Base-by-base conservation (phyloP, 192 early-diverging fungal species). In the Gryganskiella cystojenkinii region DNA sequence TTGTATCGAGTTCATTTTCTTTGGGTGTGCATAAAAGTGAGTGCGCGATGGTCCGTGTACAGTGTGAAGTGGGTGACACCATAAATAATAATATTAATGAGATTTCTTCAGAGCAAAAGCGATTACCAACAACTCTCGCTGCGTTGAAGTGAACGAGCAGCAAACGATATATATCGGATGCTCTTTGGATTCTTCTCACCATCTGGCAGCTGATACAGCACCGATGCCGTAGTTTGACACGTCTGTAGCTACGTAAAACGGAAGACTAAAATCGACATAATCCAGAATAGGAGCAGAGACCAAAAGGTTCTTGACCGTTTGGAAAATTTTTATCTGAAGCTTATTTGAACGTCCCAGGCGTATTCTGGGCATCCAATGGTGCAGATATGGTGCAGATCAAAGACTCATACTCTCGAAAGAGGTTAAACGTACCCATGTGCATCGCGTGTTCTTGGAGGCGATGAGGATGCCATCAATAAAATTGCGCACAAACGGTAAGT, bases 201-300 rank as follows among this genome's bases (percentile, higher is more conserved):
- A 22, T 43, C 14, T 0, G 57, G 57, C 1, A 59, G 24, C 30
- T 81, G 80, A 45, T 57, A 78, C 3, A 75, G 59, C 75, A 0
- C 65, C 80, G 14, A 81, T 62, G 0, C 80, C 75, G 1, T 11
- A 28, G 24, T 51, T 35, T 0, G 80, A 81, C 1, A 76, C 80
- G 28, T 80, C 80, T 4, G 78, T 80, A 0, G 67, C 67, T 0
- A 81, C 44, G 7, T 55, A 50, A 27, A 81, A 81, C 0, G 62
- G 64, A 8, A 31, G 1, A 0, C 2, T 44, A 17, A 62, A 51
- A 24, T 70, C 42, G 0, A 76, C 53, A 57, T 34, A 63, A 3
- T 9, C 7, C 4, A 80, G 19, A 42, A 64, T 28, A 46, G 56
- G 75, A 3, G 64, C 51, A 8, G 0, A 4, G 4, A 3, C 11